These are phyloP conservation scores for Penicillium brevicompactum DNA, from an alignment of 2,329 filamentous ascomycete species.

Conservation along the genomic window DNA sequence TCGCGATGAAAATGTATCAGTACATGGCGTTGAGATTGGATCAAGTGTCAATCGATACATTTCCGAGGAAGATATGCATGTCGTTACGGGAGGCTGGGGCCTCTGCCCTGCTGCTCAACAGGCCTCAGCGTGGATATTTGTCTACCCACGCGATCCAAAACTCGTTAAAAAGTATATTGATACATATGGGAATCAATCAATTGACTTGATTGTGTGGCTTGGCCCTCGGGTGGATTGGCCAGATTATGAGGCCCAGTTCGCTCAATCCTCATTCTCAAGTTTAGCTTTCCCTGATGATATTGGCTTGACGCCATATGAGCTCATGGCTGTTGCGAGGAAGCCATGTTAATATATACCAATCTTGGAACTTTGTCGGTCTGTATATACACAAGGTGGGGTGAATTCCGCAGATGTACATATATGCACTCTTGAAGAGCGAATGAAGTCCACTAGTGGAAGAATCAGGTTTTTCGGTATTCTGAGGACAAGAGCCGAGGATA, in stretches of 20 bases:
- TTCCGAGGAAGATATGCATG: conserved; percentile 41
- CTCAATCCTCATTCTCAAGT: conserved; percentile 21
- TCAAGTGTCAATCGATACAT: conserved; percentile 50
- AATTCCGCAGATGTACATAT: not conserved
- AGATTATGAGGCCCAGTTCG: conserved; percentile 33
- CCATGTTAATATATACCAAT: not conserved
- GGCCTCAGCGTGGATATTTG: conserved; percentile 54
- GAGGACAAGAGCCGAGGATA: too few species aligned
- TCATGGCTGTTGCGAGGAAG: conserved; percentile 22
- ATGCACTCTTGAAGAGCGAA: too few species aligned
- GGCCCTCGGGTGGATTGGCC: conserved; percentile 33
- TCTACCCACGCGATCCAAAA: conserved; percentile 54
- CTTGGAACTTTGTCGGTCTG: not conserved
- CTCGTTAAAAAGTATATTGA: conserved; percentile 50
- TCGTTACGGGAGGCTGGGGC: conserved; percentile 49
- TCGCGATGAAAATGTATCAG: conserved; percentile 24
- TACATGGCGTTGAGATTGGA: conserved; percentile 54
- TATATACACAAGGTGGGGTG: not conserved
- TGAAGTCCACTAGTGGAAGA: too few species aligned
- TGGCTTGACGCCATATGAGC: conserved; percentile 30
- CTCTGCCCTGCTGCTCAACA: conserved; percentile 44
- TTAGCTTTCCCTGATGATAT: conserved; percentile 20
- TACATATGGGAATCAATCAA: conserved; percentile 11
- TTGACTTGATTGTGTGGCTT: conserved; percentile 33
- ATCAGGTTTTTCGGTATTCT: too few species aligned